Conservation (phyloP, 176 grass and related monocot species). For the Hordeum marinum region DNA sequence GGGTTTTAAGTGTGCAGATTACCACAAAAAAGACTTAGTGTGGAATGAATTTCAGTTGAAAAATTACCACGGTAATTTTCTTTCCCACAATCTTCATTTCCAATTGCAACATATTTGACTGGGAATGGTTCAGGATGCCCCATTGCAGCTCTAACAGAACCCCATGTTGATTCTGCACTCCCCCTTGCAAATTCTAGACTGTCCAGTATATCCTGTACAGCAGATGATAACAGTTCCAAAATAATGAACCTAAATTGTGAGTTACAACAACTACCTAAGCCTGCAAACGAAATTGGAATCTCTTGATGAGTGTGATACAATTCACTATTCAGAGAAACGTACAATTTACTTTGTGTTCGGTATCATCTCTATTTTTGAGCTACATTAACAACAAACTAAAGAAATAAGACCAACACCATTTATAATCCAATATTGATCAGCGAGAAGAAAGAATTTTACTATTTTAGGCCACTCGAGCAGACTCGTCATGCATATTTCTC, state of each 20-base stretch:
- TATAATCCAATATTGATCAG: not conserved
- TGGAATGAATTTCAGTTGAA: not conserved
- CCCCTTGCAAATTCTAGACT: slow-evolving; percentile 96
- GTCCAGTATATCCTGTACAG: slow-evolving; percentile 71
- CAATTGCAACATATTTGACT: slow-evolving; percentile 83
- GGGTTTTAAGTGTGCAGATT: not conserved
- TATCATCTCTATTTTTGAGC: not conserved
- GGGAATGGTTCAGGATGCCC: slow-evolving; percentile 90
- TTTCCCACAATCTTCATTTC: slow-evolving; percentile 89
- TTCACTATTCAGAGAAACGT: not conserved
- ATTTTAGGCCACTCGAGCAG: not conserved
- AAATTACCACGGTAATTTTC: slow-evolving; percentile 58
- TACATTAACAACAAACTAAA: not conserved
- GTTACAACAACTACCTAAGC: not conserved
- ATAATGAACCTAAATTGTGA: not conserved
- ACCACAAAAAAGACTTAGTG: not conserved
- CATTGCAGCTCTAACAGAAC: slow-evolving; percentile 81
- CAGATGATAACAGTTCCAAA: not conserved
- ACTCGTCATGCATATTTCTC: not conserved
- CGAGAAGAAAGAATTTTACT: not conserved
- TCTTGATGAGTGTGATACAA: not conserved
- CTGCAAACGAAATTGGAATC: not conserved
- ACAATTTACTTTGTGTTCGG: not conserved
- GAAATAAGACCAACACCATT: not conserved
- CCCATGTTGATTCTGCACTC: slow-evolving; percentile 73